Evolutionary conservation across 169 alveolate species (phyloP), one percentile per base, ranked within the genome.

Genomic region (Cryptosporidium bovis): DNA sequence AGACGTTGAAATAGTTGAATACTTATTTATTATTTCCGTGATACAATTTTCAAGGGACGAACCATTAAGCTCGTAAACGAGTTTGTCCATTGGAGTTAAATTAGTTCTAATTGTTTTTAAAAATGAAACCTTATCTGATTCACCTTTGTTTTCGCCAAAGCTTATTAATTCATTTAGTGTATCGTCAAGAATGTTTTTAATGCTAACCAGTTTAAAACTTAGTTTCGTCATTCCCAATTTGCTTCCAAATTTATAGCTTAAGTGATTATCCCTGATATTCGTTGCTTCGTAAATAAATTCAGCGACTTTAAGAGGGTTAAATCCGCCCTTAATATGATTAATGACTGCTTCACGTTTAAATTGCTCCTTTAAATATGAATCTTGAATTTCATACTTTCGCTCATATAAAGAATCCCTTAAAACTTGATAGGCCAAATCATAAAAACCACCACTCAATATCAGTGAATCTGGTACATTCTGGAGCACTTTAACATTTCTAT

Each of bases 391-490:
- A 20, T 34, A 34, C n/a, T 56, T 56, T 15, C 12, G 29, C 10
- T 18, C 13, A 24, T 60, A 33, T 34, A 62, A 36, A n/a, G 51
- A 36, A 12, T 48, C 65, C 40, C 64, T 56, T 8, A 50, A 16
- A 20, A 27, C 36, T 20, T 60, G 64, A 62, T 16, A 60, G n/a
- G 56, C 51, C 31, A 77, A 31, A 18, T 60, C 56, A 60, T 60
- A 36, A 27, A 77, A 77, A 58, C 87, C 71, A 18, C 27, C 58
- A 7, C 29, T 29, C 12, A 40, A 29, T 60, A 77, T 7, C 6
- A 77, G 13, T 18, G 46, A 15, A 44, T 77, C 48, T 8, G 87
- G 87, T n/a, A 77, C 34, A 16, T 69, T 69, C n/a, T 69, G 83
- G 40, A 51, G 56, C 12, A 55, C 27, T 51, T 53, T 69, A 2